Conservation (phyloP, 805 yeast genomes). For the Candida xyloterini region DNA sequence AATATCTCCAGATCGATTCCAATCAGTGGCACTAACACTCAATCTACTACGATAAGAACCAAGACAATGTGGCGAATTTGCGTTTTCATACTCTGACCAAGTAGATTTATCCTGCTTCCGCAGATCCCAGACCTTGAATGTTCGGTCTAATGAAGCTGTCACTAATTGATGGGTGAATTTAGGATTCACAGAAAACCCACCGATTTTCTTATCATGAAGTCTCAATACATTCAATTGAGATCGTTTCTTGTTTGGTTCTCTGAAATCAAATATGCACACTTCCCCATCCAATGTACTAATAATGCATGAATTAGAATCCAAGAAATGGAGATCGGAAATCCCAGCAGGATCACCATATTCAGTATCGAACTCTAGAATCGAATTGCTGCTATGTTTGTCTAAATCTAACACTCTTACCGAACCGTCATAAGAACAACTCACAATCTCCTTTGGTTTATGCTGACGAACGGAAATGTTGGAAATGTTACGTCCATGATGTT, state of each 20-base stretch:
- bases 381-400: slow-evolving; percentile 53
- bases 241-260: slow-evolving; percentile 33
- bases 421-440: slow-evolving; percentile 85
- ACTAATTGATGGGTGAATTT: slow-evolving; percentile 60
- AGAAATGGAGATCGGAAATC: slow-evolving; percentile 67
- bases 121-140: slow-evolving; percentile 84
- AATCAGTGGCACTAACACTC: slow-evolving; percentile 81
- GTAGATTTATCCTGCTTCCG: slow-evolving; percentile 47
- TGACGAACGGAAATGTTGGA: slow-evolving; percentile 52
- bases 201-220: slow-evolving; percentile 87
- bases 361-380: slow-evolving; percentile 55
- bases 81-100: slow-evolving; percentile 58
- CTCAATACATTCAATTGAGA: slow-evolving; percentile 43
- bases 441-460: slow-evolving; percentile 48
- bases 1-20: slow-evolving; percentile 64
- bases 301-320: slow-evolving; percentile 57
- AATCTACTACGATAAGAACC: slow-evolving; percentile 72
- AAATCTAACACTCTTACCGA: slow-evolving; percentile 74
- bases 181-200: slow-evolving; percentile 84
- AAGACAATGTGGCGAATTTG: slow-evolving; percentile 45
- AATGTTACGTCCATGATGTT: slow-evolving; percentile 73
- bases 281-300: slow-evolving; percentile 80
- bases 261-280: slow-evolving; percentile 68
- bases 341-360: slow-evolving; percentile 59
- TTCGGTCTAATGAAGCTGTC: slow-evolving; percentile 85